Evolutionary conservation across 2,329 filamentous ascomycete species (phyloP), one percentile per base, ranked within the genome.

Genomic region (Aspergillus ruber): DNA sequence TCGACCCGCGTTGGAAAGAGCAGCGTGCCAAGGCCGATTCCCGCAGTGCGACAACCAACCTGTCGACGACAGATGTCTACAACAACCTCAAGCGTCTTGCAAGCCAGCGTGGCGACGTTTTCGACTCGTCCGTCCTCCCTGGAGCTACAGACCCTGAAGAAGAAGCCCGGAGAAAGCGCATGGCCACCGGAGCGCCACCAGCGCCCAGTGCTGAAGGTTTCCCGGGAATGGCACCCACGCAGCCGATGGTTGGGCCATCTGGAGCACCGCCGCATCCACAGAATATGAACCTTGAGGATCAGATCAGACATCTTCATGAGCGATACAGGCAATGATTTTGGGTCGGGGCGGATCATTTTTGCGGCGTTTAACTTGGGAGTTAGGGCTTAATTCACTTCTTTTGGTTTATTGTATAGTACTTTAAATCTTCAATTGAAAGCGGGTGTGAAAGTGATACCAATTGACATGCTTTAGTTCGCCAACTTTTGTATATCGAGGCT

Each of bases 61-160:
- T 95, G 8, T 88, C 86, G 1, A 91, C 88, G 3, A 82, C 80
- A 29, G 91, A 97, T 58, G 89, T 95, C 41, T 90, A 90, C 44
- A 90, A 89, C 66, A 96, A 97, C 65, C 79, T 97, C 53, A 97
- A 97, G 75, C 85, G 91, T n/a, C 77, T 97, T 44, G 90, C 90
- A 20, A 90, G 88, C 56, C 88, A 95, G 67, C 82, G 91, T 42
- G 85, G 80, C 55, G 91, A 96, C 60, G 80, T 96, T 15, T 95
- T 95, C 57, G 90, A 96, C 57, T 72, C 67, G 6, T 62, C 67
- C 7, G 57, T 66, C 13, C 63, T 65, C 20, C 52, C 62, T 4
- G 77, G 84, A 55, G 76, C 81, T 1, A 69, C 89, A 29, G 79
- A 83, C 3, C 83, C 88, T 6, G 80, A 83, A 55, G 90, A 94